phyloP scores from a whole-genome alignment of 345 rosid species.

The Eucalyptus shirleyi region DNA sequence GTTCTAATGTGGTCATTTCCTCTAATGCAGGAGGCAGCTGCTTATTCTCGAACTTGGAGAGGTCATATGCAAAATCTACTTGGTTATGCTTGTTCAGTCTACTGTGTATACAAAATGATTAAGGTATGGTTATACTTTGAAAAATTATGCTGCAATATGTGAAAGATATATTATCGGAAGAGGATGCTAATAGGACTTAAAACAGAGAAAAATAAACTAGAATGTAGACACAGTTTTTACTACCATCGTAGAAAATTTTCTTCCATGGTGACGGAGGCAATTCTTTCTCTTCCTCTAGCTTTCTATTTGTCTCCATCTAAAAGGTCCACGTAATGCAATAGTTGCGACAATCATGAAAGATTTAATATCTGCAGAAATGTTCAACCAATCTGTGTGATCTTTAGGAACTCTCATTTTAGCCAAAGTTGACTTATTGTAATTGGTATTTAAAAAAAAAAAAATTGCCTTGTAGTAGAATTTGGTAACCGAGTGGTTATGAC shows the following conservation, averaged over 20 bases:
- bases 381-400: background rate
- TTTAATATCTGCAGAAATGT: background rate
- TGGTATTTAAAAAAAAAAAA: background rate
- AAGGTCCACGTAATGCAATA: background rate
- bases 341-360: background rate
- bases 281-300: background rate
- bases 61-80: slow-evolving; percentile 96
- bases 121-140: slow-evolving; percentile 38
- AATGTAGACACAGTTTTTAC: background rate
- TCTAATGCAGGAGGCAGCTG: slow-evolving; percentile 76
- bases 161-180: background rate
- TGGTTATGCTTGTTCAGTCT: slow-evolving; percentile 90
- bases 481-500: background rate
- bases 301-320: background rate
- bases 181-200: background rate
- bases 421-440: background rate
- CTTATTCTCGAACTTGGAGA: slow-evolving; percentile 89
- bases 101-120: slow-evolving; percentile 95
- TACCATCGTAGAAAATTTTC: background rate
- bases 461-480: background rate
- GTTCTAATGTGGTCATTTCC: background rate
- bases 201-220: background rate
- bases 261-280: background rate
- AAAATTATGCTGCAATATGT: background rate
- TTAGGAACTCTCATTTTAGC: background rate